Conservation (phyloP, 176 grass and related monocot genomes). For the Pharus latifolius region DNA sequence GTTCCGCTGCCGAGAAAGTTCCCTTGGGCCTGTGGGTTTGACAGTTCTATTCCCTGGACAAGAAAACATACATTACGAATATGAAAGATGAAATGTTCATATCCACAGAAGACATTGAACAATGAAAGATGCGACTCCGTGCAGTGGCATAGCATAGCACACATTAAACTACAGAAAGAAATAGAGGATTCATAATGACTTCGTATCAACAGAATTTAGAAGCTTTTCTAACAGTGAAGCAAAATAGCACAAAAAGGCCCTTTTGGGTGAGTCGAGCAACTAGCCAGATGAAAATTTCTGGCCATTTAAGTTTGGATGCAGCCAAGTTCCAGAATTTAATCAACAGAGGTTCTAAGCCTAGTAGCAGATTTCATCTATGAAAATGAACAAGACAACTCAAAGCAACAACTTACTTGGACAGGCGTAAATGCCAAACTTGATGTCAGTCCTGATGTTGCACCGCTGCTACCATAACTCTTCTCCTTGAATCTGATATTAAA, state of each 20-base stretch:
- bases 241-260: too few relatives aligned
- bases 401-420: conserved; percentile 38
- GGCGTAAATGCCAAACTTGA: conserved; percentile 54
- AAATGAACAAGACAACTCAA: not conserved
- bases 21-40: conserved; percentile 41
- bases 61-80: not conserved
- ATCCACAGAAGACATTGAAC: not conserved
- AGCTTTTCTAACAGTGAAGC: too few relatives aligned
- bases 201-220: too few relatives aligned
- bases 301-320: too few relatives aligned
- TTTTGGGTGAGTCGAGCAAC: not conserved
- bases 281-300: not conserved
- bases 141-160: not conserved
- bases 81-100: not conserved
- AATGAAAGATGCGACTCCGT: not conserved
- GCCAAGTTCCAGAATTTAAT: not conserved
- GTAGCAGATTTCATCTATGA: not conserved
- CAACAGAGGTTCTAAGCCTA: not conserved
- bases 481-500: conserved; percentile 36
- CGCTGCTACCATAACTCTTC: conserved; percentile 33
- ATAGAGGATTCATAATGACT: too few relatives aligned
- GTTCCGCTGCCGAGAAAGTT: conserved; percentile 43
- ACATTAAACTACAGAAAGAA: not conserved
- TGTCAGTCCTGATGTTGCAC: conserved; percentile 43
- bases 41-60: conserved; percentile 55